Conservation (phyloP, 495 filamentous ascomycete genomes). For the Penicillium atrosanguineum region DNA sequence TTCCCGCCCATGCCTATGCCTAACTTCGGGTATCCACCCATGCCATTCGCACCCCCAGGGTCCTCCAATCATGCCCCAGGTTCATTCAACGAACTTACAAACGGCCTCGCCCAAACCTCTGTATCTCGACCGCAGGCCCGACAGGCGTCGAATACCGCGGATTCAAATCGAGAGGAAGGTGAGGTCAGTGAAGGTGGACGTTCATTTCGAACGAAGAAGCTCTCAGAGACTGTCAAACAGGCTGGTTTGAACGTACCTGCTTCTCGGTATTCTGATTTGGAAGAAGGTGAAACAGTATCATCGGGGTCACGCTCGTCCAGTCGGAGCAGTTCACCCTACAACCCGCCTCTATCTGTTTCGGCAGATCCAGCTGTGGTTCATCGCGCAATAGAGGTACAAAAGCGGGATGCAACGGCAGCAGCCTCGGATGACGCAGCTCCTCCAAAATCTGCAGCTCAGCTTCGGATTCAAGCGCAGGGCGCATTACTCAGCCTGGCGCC, state of each 20-base stretch:
- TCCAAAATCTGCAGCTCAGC: conserved; percentile 38
- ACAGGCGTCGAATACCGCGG: conserved; percentile 4
- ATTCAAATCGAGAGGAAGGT: conserved; percentile 60
- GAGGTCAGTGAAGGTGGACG: conserved; percentile 66
- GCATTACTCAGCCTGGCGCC: conserved; percentile 64
- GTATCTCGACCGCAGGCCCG: conserved; percentile 6
- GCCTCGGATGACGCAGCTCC: conserved; percentile 1
- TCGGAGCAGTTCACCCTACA: conserved; percentile 42
- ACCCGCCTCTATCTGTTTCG: conserved; percentile 35
- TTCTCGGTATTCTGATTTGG: conserved; percentile 16
- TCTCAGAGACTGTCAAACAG: not conserved
- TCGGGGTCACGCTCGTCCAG: conserved; percentile 21
- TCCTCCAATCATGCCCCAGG: conserved; percentile 9
- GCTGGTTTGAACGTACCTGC: not conserved
- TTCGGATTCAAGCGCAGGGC: conserved; percentile 64
- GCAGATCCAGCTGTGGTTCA: conserved; percentile 16
- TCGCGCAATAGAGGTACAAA: conserved; percentile 18
- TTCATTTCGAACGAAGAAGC: conserved; percentile 5
- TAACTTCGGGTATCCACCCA: conserved; percentile 21
- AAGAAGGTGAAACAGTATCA: conserved; percentile 31
- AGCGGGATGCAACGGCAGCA: not conserved
- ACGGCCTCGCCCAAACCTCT: not conserved
- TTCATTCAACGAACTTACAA: not conserved
- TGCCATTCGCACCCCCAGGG: conserved; percentile 19
- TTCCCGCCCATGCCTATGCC: conserved; percentile 30